Conservation (phyloP, 2,329 filamentous ascomycete genomes). For the Elsinoe australis region DNA sequence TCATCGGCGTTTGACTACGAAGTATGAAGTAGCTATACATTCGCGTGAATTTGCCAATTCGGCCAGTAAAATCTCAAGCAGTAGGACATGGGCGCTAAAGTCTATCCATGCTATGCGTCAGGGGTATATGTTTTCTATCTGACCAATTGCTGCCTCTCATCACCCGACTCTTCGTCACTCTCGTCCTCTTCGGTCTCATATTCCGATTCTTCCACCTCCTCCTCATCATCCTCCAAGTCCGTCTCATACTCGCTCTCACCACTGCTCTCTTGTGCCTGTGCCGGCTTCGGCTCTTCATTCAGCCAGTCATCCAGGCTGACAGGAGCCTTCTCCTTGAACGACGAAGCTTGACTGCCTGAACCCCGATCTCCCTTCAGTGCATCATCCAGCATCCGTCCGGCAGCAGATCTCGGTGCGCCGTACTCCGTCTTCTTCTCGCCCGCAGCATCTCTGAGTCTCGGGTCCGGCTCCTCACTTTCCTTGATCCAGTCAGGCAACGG, state of each 20-base stretch:
- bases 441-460: constrained; percentile 59
- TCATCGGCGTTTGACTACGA: too few species aligned
- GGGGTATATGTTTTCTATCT: too few species aligned
- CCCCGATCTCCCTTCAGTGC: constrained; percentile 40
- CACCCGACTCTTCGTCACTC: constrained; percentile 23
- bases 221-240: constrained; percentile 46
- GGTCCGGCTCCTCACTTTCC: constrained; percentile 70
- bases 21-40: too few species aligned
- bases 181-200: constrained; percentile 33
- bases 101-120: too few species aligned
- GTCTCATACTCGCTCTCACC: constrained; percentile 45
- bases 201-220: constrained; percentile 41
- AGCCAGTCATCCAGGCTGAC: constrained; percentile 77
- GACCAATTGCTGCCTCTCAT: constrained; percentile 33
- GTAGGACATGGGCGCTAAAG: too few species aligned
- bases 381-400: constrained; percentile 57
- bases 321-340: constrained; percentile 56
- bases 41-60: too few species aligned
- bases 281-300: constrained; percentile 54
- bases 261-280: constrained; percentile 42
- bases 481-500: constrained; percentile 77
- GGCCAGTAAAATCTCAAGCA: too few species aligned
- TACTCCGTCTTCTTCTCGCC: constrained; percentile 30
- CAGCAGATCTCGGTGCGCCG: constrained; percentile 40
- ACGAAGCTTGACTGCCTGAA: constrained; percentile 40